These are phyloP conservation scores for Fusarium sp. DNA, from an alignment of 2,329 filamentous ascomycete genomes.

Conservation along the genomic window DNA sequence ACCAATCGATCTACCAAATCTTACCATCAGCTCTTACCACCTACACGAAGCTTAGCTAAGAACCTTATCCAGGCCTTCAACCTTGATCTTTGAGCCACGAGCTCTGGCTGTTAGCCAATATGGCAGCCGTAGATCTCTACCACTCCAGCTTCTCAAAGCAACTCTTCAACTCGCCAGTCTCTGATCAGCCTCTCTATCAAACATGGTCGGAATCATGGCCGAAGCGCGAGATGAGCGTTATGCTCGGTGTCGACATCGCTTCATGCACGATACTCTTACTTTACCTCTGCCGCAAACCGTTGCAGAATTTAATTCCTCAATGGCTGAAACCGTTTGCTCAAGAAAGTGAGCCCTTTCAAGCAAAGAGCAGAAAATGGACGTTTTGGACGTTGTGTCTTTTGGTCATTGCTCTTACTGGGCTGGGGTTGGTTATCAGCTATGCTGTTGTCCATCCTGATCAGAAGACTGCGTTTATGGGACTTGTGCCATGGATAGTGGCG, in stretches of 20 bases:
- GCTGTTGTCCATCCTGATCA: slow-evolving; percentile 47
- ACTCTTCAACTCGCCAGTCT: background rate
- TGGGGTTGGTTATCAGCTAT: slow-evolving; percentile 50
- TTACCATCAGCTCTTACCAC: background rate
- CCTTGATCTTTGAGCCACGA: background rate
- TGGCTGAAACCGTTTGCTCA: slow-evolving; percentile 59
- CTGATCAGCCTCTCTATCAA: background rate
- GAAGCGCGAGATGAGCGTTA: slow-evolving; percentile 25
- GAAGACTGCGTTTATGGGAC: slow-evolving; percentile 48
- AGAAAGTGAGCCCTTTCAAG: slow-evolving; percentile 47
- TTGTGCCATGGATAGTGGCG: slow-evolving; percentile 55
- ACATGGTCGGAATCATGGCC: slow-evolving; percentile 19
- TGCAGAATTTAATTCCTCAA: slow-evolving; percentile 50
- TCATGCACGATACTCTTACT: slow-evolving; percentile 49
- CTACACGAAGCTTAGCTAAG: slow-evolving; percentile 12
- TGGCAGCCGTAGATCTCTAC: slow-evolving; percentile 30
- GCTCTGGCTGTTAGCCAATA: slow-evolving; percentile 10
- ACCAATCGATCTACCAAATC: background rate
- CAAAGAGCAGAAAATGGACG: slow-evolving; percentile 52
- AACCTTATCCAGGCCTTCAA: slow-evolving; percentile 4
- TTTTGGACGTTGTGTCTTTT: slow-evolving; percentile 54
- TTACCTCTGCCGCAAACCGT: slow-evolving; percentile 43
- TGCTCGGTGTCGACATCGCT: slow-evolving; percentile 37
- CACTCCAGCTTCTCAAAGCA: slow-evolving; percentile 30
- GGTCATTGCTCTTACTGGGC: slow-evolving; percentile 50